These are phyloP conservation scores for Vigna hirtella DNA, from an alignment of 306 rosid species.

Conservation along the genomic window DNA sequence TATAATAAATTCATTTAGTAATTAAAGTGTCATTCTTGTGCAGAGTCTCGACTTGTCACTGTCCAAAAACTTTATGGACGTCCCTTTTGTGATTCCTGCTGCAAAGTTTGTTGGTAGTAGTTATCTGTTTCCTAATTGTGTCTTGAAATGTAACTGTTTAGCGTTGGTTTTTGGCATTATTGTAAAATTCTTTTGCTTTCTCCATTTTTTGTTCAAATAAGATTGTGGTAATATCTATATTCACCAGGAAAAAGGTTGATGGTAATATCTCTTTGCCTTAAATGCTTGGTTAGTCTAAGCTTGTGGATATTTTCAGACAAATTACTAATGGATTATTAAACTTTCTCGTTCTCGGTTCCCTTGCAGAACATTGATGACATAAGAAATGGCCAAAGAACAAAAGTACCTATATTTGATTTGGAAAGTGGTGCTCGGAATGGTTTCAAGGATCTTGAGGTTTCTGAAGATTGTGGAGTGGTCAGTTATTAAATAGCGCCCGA, in stretches of 20 bases:
- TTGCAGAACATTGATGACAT: conserved; percentile 93
- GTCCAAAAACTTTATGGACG: neutral
- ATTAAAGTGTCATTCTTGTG: conserved; percentile 8
- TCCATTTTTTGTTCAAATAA: conserved; percentile 35
- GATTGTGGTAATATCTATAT: conserved; percentile 25
- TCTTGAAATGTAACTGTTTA: conserved; percentile 33
- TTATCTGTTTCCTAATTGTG: neutral
- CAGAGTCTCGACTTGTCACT: neutral
- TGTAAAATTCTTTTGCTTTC: conserved; percentile 28
- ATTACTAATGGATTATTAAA: conserved; percentile 30
- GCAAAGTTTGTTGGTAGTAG: conserved; percentile 6
- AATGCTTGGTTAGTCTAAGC: conserved; percentile 32
- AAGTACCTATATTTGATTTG: conserved; percentile 91
- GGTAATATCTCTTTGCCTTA: conserved; percentile 28
- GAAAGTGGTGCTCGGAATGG: conserved; percentile 95
- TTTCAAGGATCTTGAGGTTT: conserved; percentile 94
- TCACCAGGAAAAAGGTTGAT: conserved; percentile 14
- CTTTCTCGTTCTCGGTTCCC: conserved; percentile 45
- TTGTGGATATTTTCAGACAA: conserved; percentile 39
- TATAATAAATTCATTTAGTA: neutral
- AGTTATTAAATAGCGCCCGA: conserved; percentile 50
- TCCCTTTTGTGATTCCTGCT: neutral
- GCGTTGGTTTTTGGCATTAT: conserved; percentile 10
- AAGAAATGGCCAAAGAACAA: conserved; percentile 82
- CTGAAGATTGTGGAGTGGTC: conserved; percentile 99